These are phyloP conservation scores for Saprolegnia diclina DNA, from an alignment of 352 stramenopile genomes.

Conservation along the genomic window DNA sequence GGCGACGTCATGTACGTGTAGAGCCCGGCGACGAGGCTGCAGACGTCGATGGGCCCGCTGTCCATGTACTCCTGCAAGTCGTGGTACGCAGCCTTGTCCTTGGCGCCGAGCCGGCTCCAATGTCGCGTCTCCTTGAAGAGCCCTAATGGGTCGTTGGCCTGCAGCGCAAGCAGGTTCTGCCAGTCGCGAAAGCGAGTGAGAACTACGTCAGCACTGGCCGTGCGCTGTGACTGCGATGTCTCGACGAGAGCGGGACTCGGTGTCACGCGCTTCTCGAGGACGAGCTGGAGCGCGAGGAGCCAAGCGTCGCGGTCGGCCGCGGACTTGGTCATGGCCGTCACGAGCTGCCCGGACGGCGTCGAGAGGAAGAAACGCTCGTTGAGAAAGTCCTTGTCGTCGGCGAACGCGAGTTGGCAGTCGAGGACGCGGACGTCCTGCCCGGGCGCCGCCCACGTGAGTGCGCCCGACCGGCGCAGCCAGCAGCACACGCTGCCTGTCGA, in stretches of 20 bases:
- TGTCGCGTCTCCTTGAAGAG: conserved; percentile 25
- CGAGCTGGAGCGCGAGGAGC: conserved; percentile 11
- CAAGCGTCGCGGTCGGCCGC: conserved; percentile 15
- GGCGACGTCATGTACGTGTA: conserved; percentile 61
- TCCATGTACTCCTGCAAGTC: conserved; percentile 42
- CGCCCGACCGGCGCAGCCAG: conserved; percentile 5
- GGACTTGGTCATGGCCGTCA: conserved; percentile 18
- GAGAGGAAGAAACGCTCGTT: conserved; percentile 22
- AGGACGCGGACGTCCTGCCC: not conserved
- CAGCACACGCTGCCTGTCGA: not conserved
- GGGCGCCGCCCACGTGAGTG: conserved; percentile 11
- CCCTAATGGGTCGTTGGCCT: not conserved
- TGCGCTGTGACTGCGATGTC: not conserved
- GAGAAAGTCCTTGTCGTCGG: conserved; percentile 19
- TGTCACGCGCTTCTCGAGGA: not conserved
- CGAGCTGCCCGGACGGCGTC: not conserved
- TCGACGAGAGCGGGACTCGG: not conserved
- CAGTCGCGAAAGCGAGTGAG: not conserved
- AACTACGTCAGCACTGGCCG: not conserved
- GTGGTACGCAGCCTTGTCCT: conserved; percentile 33
- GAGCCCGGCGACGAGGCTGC: conserved; percentile 54
- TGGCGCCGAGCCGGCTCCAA: conserved; percentile 12
- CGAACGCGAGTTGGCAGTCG: not conserved
- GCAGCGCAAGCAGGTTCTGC: not conserved
- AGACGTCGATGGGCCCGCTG: conserved; percentile 37